A percentile compares a stretch with the other conserved stretches of the same genome.
Evolutionary conservation across 345 rosid genomes (phyloP).

Genomic region (Euphorbia lathyris): DNA sequence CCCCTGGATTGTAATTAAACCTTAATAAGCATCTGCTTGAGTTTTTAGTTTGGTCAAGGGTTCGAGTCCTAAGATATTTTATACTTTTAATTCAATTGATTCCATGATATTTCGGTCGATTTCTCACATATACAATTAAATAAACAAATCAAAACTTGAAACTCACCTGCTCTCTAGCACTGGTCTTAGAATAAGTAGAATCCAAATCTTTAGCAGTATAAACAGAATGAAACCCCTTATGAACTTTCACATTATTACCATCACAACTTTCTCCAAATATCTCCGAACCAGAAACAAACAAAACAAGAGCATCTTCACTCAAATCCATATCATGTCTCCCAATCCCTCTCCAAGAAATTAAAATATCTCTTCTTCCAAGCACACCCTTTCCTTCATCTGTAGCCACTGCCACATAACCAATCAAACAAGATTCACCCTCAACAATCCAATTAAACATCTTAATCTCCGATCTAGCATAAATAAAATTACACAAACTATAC

Average conservation of each 20-base stretch:
- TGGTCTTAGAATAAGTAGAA: constrained; percentile 5
- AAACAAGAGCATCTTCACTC: not conserved
- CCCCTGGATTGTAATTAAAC: too few relatives aligned
- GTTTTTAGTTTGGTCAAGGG: too few relatives aligned
- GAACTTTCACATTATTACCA: not conserved
- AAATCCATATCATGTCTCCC: not conserved
- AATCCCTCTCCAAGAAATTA: constrained; percentile 6
- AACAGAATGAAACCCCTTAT: constrained; percentile 8
- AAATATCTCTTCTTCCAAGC: constrained; percentile 9
- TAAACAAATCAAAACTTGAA: too few relatives aligned
- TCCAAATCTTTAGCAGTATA: not conserved
- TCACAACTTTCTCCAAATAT: not conserved
- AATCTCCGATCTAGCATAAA: constrained; percentile 6
- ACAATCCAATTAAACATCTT: not conserved
- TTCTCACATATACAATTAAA: too few relatives aligned
- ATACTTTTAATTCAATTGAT: too few relatives aligned
- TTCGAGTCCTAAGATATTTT: too few relatives aligned
- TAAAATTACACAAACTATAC: not conserved
- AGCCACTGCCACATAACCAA: constrained; percentile 5
- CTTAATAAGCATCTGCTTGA: too few relatives aligned
- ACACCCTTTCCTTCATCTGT: constrained; percentile 5
- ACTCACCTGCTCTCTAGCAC: constrained; percentile 15
- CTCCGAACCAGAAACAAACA: not conserved
- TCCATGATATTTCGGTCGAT: too few relatives aligned
- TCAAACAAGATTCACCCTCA: not conserved